Conservation (phyloP, 495 filamentous ascomycete species). For the Lentithecium fluviatile region DNA sequence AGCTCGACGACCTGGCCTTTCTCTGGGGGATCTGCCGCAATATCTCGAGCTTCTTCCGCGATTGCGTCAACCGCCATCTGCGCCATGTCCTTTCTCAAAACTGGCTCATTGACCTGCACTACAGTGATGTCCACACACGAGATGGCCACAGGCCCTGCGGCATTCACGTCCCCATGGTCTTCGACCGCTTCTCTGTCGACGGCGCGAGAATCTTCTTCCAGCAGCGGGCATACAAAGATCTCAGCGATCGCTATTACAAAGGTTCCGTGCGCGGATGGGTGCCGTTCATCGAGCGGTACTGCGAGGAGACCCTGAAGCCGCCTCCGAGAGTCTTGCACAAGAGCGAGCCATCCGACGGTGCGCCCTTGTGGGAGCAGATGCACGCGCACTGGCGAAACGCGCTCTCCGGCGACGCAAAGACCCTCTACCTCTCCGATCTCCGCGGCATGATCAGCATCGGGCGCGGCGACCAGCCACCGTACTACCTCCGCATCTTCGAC, state of each 20-base stretch:
- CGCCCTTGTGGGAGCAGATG: conserved; percentile 9
- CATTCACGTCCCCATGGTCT: conserved; percentile 27
- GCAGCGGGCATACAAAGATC: conserved; percentile 10
- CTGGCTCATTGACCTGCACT: conserved; percentile 24
- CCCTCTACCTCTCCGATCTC: conserved; percentile 5
- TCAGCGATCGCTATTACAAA: background rate
- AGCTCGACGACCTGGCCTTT: conserved; percentile 5
- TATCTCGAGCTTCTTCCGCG: conserved; percentile 17
- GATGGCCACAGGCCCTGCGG: background rate
- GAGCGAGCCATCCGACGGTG: background rate
- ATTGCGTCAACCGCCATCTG: conserved; percentile 25
- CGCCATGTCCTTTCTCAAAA: conserved; percentile 12
- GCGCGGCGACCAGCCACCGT: conserved; percentile 18
- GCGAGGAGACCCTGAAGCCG: background rate
- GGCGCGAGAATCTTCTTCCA: conserved; percentile 12
- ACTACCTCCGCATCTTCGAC: conserved; percentile 17
- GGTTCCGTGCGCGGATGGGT: conserved; percentile 24
- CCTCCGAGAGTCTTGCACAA: conserved; percentile 11
- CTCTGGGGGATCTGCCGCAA: conserved; percentile 21
- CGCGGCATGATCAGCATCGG: conserved; percentile 5
- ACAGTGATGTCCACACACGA: conserved; percentile 22
- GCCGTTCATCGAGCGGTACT: conserved; percentile 25
- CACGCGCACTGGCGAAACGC: background rate
- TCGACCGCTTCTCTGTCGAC: conserved; percentile 13
- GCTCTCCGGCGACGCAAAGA: background rate